These are phyloP conservation scores for Alternaria infectoria DNA, from an alignment of 2,329 filamentous ascomycete species.

Conservation along the genomic window DNA sequence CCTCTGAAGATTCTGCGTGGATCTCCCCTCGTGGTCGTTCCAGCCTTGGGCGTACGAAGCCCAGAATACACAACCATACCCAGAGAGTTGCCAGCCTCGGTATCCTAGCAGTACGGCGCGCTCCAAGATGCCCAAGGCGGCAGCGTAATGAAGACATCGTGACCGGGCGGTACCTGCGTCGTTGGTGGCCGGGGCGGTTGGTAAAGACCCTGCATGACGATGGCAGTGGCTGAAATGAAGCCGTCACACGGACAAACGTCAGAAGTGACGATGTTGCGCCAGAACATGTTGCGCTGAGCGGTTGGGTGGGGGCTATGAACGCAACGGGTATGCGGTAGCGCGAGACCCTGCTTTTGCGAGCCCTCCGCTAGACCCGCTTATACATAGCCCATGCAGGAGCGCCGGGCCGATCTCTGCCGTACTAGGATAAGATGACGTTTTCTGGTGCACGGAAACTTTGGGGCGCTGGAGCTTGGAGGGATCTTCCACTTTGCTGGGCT, in stretches of 20 bases:
- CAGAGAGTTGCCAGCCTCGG: not conserved
- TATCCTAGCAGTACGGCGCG: not conserved
- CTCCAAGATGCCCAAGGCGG: not conserved
- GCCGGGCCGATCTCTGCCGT: conserved; percentile 11
- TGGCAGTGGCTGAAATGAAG: conserved; percentile 18
- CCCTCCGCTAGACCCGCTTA: conserved; percentile 4
- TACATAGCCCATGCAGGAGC: conserved; percentile 1
- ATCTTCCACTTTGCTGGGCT: conserved; percentile 21
- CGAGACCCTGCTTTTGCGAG: conserved; percentile 23
- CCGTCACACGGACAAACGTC: conserved; percentile 20
- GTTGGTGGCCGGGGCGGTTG: not conserved
- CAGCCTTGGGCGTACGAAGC: not conserved
- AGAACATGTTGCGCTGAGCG: conserved; percentile 11
- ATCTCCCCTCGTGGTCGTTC: not conserved
- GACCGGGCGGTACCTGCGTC: conserved; percentile 23
- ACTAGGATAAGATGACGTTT: conserved; percentile 23
- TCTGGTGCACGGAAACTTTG: conserved; percentile 14
- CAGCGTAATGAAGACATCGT: conserved; percentile 11
- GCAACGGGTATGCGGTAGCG: conserved; percentile 17
- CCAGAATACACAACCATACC: not conserved
- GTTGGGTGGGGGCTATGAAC: conserved; percentile 15
- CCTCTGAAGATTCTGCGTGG: not conserved
- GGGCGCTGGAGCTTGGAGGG: conserved; percentile 7
- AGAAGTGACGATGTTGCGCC: conserved; percentile 26
- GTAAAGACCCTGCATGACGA: conserved; percentile 4